A percentile compares a stretch with the other conserved stretches of the same genome.
phyloP scores from a whole-genome alignment of 768 basidiomycete genomes.

The Auriscalpium microsporum region DNA sequence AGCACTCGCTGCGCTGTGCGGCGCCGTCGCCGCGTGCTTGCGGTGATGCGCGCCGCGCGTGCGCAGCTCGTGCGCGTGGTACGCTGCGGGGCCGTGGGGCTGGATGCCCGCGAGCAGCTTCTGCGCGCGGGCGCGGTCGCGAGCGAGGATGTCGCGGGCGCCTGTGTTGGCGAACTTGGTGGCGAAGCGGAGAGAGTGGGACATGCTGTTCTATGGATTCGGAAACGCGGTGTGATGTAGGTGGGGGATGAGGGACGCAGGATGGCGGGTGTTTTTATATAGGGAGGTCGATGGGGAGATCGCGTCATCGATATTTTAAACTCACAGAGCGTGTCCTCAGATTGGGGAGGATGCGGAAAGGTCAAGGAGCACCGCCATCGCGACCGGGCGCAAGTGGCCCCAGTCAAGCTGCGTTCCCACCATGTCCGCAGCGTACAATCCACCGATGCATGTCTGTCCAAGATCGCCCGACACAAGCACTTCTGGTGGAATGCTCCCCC shows the following conservation, averaged over 20 bases:
- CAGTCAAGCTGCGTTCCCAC: too few relatives aligned
- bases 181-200: slow-evolving; percentile 37
- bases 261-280: slow-evolving; percentile 8
- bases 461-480: too few relatives aligned
- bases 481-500: too few relatives aligned
- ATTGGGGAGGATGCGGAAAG: too few relatives aligned
- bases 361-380: too few relatives aligned
- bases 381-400: too few relatives aligned
- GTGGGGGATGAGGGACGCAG: not conserved
- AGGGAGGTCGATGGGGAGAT: not conserved
- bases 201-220: slow-evolving; percentile 23
- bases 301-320: not conserved
- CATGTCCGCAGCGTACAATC: too few relatives aligned
- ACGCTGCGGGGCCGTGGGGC: slow-evolving; percentile 42
- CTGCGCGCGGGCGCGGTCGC: slow-evolving; percentile 45
- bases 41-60: slow-evolving; percentile 19
- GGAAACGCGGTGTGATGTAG: not conserved
- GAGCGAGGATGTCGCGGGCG: slow-evolving; percentile 40
- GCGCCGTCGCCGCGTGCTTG: slow-evolving; percentile 14
- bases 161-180: slow-evolving; percentile 33
- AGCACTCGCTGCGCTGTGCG: slow-evolving; percentile 7
- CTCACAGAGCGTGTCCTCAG: too few relatives aligned
- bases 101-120: slow-evolving; percentile 47
- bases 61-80: slow-evolving; percentile 18
- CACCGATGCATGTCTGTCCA: too few relatives aligned